Base-by-base conservation (phyloP, 1,139 yeast genomes). In the Taphrina confusa region DNA sequence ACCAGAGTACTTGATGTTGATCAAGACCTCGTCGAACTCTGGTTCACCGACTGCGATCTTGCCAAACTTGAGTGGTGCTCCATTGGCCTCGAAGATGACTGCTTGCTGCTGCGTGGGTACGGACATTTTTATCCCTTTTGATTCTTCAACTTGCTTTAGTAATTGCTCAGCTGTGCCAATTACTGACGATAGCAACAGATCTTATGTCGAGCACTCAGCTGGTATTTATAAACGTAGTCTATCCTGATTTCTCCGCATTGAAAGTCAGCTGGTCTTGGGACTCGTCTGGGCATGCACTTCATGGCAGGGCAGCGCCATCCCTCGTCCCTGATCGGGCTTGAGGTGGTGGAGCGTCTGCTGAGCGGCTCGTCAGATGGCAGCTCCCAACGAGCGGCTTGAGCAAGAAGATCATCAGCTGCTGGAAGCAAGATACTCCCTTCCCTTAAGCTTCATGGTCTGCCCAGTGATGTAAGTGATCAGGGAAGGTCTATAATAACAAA, bases 1-100 rank as follows among this genome's bases (percentile, higher is more conserved):
- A 70, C 86, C 86, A 27, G 85, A 80, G 75, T 80, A 83, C 73
- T 80, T 79, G 71, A 83, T 80, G 69, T 83, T 80, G 75, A 83
- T 74, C 69, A 83, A 76, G 62, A 83, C 73, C 72, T 83, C 85
- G 68, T 79, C 81, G 62, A 83, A 74, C 68, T 76, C 78, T 63
- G 87, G 87, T 61, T 69, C 72, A 61, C 87, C 87, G 52, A 82
- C 85, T 37, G 86, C 83, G 64, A 83, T 80, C 67, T 82, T 85
- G n/a, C 56, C 40, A 33, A 55, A 25, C 27, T 55, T 47, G 18
- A 47, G 31, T 12, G 52, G 52, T 16, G 52, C 39, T 5, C 52
- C 52, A 20, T 47, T 47, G 42, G 52, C 52, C 31, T 47, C 52
- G 42, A 47, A 47, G 31, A 47, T 33, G 31, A 47, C 52, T 31